Conservation (phyloP, 345 rosid species). For the Arabidopsis arenosa region DNA sequence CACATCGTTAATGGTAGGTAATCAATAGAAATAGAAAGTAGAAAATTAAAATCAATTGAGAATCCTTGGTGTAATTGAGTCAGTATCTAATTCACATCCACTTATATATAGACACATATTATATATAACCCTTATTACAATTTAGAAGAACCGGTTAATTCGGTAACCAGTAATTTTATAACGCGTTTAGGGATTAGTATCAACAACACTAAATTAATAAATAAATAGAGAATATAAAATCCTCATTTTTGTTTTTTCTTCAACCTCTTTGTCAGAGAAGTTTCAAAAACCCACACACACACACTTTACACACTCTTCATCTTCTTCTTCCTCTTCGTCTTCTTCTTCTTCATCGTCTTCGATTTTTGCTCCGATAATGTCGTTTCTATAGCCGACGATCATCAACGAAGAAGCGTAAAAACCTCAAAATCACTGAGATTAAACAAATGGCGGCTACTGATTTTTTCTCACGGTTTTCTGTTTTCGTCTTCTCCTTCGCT, state of each 20-base stretch:
- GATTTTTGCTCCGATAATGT: not conserved
- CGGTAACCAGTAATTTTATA: conserved; percentile 12
- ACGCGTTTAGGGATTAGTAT: conserved; percentile 26
- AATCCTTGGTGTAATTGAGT: conserved; percentile 16
- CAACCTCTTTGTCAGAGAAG: conserved; percentile 33
- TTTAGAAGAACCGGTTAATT: conserved; percentile 20
- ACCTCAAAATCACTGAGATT: conserved; percentile 2
- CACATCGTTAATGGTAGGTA: conserved; percentile 22
- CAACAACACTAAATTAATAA: not conserved
- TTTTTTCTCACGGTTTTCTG: conserved; percentile 27
- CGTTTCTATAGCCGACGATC: not conserved
- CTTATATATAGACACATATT: conserved; percentile 2
- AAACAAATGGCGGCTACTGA: conserved; percentile 31
- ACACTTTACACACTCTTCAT: conserved; percentile 41
- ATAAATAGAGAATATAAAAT: conserved; percentile 26
- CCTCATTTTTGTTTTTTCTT: not conserved
- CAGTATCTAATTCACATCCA: conserved; percentile 26
- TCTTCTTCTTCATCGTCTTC: not conserved
- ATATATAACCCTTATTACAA: not conserved
- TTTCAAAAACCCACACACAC: conserved; percentile 40
- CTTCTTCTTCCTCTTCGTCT: conserved; percentile 9
- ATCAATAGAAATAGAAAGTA: not conserved
- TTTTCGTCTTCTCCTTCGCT: conserved; percentile 49
- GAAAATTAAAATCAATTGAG: conserved; percentile 8
- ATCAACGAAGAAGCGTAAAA: not conserved